phyloP scores from a whole-genome alignment of 345 rosid species.

The Psidium friedrichsthalianum region DNA sequence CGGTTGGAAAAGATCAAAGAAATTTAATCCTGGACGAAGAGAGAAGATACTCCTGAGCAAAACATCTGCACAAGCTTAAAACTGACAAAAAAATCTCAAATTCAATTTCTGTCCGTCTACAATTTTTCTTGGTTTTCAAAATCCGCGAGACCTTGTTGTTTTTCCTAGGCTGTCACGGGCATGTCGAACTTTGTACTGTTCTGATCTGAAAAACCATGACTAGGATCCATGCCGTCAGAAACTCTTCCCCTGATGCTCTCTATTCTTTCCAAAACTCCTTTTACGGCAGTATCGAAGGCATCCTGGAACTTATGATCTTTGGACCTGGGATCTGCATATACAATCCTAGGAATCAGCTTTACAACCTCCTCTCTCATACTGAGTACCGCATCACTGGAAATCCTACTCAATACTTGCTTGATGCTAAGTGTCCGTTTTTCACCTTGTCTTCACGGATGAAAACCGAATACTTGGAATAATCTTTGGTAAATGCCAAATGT shows the following conservation, averaged over 20 bases:
- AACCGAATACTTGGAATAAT: slow-evolving; percentile 24
- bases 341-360: slow-evolving; percentile 33
- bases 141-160: not conserved
- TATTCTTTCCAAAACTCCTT: slow-evolving; percentile 19
- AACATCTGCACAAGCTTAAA: not conserved
- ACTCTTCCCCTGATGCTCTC: slow-evolving; percentile 7
- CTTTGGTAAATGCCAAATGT: slow-evolving; percentile 40
- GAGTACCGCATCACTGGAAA: slow-evolving; percentile 10
- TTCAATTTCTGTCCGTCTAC: not conserved
- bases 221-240: slow-evolving; percentile 12
- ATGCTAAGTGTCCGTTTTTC: slow-evolving; percentile 12
- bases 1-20: not conserved
- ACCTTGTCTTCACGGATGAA: slow-evolving; percentile 24
- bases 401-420: slow-evolving; percentile 9
- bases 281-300: slow-evolving; percentile 41
- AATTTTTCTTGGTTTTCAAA: not conserved
- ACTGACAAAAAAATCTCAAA: not conserved
- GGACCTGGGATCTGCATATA: slow-evolving; percentile 23
- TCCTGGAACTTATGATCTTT: slow-evolving; percentile 19
- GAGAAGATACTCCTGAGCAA: not conserved
- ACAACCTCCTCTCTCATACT: slow-evolving; percentile 37
- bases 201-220: slow-evolving; percentile 6
- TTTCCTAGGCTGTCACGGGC: not conserved
- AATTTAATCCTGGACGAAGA: not conserved
- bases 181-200: not conserved